Evolutionary conservation across 371 early-diverging fungal species (phyloP).

Genomic region (Umbelopsis sp.): DNA sequence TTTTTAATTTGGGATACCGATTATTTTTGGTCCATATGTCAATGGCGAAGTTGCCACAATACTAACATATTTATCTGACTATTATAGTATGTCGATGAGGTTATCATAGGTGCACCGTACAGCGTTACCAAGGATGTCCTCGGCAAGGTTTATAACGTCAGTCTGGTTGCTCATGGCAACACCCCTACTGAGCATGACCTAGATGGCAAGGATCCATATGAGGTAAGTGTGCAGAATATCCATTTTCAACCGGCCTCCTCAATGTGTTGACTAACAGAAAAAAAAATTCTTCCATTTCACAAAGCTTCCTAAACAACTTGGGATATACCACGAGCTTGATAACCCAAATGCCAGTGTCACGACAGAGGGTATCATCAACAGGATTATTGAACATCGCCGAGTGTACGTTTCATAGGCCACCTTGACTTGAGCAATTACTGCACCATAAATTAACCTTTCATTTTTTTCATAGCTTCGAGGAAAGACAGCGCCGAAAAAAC

Average conservation of each 20-base stretch:
- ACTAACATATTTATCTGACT: not conserved
- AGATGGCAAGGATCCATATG: slow-evolving; percentile 85
- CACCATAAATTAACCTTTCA: not conserved
- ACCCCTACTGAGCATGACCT: slow-evolving; percentile 64
- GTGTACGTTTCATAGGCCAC: slow-evolving; percentile 55
- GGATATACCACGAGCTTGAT: slow-evolving; percentile 77
- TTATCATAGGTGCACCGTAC: slow-evolving; percentile 90
- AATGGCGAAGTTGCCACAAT: too few species aligned
- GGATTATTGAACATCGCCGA: slow-evolving; percentile 86
- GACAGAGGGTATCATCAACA: slow-evolving; percentile 82
- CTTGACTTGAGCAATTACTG: not conserved
- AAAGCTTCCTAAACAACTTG: slow-evolving; percentile 70
- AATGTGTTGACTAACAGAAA: not conserved
- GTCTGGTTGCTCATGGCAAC: slow-evolving; percentile 79
- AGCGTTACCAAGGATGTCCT: slow-evolving; percentile 84
- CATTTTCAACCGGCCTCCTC: too few species aligned
- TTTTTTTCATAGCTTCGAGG: slow-evolving; percentile 52
- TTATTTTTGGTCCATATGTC: too few species aligned
- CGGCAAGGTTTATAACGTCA: slow-evolving; percentile 80
- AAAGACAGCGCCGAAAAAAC: slow-evolving; percentile 76
- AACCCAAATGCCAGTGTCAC: slow-evolving; percentile 77
- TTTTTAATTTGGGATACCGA: not conserved
- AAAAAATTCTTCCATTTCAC: not conserved
- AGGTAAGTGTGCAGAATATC: slow-evolving; percentile 33
- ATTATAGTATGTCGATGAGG: slow-evolving; percentile 83